These are phyloP conservation scores for Nothophytophthora sp. DNA, from an alignment of 352 stramenopile genomes.

Conservation along the genomic window DNA sequence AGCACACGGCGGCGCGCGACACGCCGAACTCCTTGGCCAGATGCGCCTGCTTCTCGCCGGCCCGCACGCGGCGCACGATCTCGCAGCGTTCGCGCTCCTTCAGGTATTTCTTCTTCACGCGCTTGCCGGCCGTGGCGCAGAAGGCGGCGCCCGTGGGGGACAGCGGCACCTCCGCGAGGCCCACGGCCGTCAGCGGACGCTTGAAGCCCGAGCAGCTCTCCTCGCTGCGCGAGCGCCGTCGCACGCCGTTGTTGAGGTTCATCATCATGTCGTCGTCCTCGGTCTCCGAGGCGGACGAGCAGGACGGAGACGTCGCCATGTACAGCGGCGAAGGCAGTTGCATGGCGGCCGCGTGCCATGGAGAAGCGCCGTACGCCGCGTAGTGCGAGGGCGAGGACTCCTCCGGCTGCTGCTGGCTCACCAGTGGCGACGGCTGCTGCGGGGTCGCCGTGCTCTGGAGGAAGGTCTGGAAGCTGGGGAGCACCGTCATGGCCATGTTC, in stretches of 20 bases:
- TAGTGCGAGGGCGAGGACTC: conserved; percentile 8
- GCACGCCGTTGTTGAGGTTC: neutral
- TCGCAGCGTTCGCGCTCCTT: conserved; percentile 64
- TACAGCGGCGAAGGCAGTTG: conserved; percentile 4
- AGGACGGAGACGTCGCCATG: conserved; percentile 11
- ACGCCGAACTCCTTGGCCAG: conserved; percentile 70
- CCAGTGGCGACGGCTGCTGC: conserved; percentile 24
- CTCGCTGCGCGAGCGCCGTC: conserved; percentile 6
- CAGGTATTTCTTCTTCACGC: conserved; percentile 71
- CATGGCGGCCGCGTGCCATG: conserved; percentile 15
- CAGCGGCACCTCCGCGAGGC: conserved; percentile 13
- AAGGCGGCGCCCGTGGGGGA: conserved; percentile 8
- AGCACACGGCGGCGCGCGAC: conserved; percentile 61
- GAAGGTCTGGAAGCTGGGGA: conserved; percentile 65
- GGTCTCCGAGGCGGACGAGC: conserved; percentile 21
- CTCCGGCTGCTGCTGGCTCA: conserved; percentile 9
- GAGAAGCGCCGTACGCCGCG: conserved; percentile 11
- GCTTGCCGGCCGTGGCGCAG: conserved; percentile 23
- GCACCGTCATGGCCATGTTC: conserved; percentile 44
- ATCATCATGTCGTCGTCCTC: conserved; percentile 29
- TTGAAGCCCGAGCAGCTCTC: conserved; percentile 20
- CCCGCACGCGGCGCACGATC: conserved; percentile 60
- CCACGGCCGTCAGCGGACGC: conserved; percentile 19
- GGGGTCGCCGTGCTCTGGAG: conserved; percentile 36
- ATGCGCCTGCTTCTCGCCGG: conserved; percentile 60